A percentile compares a stretch with the other conserved stretches of the same genome.
Conservation (phyloP, 331 rosid genomes). For the Phaseolus coccineus region DNA sequence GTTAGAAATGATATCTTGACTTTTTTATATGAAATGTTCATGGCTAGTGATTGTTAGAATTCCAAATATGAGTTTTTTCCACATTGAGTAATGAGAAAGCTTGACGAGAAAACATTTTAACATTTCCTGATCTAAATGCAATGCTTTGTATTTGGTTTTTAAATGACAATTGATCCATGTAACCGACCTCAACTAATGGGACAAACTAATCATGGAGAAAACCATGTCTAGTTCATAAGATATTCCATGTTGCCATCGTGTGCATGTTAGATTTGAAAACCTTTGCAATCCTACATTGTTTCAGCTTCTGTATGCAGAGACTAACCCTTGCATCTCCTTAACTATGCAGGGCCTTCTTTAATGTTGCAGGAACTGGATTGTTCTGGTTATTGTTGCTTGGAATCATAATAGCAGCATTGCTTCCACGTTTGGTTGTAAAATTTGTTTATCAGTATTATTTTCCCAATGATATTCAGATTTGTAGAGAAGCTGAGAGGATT, state of each 20-base stretch:
- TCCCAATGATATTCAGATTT: constrained; percentile 81
- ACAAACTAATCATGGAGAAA: background rate
- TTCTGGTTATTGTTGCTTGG: constrained; percentile 86
- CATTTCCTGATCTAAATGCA: background rate
- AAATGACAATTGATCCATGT: background rate
- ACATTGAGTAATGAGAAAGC: too few species aligned
- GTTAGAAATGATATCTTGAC: too few species aligned
- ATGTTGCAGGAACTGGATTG: constrained; percentile 47
- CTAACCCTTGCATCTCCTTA: constrained; percentile 47
- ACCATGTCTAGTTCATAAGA: constrained; percentile 4
- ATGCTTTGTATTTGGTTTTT: background rate
- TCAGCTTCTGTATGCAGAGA: background rate
- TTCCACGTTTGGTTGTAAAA: constrained; percentile 77
- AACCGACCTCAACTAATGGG: too few species aligned
- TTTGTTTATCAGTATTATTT: constrained; percentile 59
- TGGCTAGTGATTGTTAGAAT: too few species aligned
- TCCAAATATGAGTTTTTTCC: too few species aligned
- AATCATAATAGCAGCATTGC: constrained; percentile 57
- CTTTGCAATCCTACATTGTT: constrained; percentile 19
- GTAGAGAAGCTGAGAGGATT: constrained; percentile 77
- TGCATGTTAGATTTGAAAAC: constrained; percentile 26
- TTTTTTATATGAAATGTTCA: too few species aligned
- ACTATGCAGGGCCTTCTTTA: constrained; percentile 77
- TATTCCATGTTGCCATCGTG: background rate
- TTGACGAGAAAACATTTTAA: background rate